Base-by-base conservation (phyloP, 352 stramenopile species). In the Pythium pyrilobum region DNA sequence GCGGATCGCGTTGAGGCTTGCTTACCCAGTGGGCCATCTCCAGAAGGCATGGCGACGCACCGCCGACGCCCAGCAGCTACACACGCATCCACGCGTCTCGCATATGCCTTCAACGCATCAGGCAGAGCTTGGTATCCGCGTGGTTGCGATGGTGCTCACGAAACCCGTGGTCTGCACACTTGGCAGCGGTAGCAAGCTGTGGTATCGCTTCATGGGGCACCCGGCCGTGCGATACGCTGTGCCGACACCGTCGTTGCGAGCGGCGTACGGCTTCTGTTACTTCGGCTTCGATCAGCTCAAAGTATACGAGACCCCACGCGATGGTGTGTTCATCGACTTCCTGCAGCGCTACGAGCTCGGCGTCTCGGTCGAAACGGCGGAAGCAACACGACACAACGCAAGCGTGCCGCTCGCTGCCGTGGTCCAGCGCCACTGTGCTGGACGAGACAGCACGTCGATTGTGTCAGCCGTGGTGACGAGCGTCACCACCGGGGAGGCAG, bases 131-230 rank as follows among this genome's bases (percentile, higher is more conserved):
- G 16, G 40, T n/a, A 46, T 60, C 28, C 34, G 52, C 23, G 10
- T 60, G 2, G 37, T 60, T 21, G 42, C 42, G 18, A 27, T 60
- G 9, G 42, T 36, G 1, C 12, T 60, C 5, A 29, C 34, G 1
- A 50, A 46, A 9, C 34, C 24, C 18, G 9, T 27, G 16, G 18
- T 20, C 6, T 7, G 13, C 5, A 27, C 37, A 11, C 15, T 9
- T 4, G 16, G 2, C 3, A 11, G 18, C 5, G 18, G n/a, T n/a
- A n/a, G n/a, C 27, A 40, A n/a, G 15, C 31, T 50, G 20, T 24
- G 36, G 7, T 62, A 62, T 50, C 54, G 37, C 5, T 62, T 62
- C 29, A 62, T 62, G 44, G 54, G 54, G 5, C 50, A 62, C 25
- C 20, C 54, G 5, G n/a, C 37, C 0, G 44, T 54, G 37, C 44